Evolutionary conservation across 2,329 filamentous ascomycete genomes (phyloP).

Genomic region (Fusarium tupiense): DNA sequence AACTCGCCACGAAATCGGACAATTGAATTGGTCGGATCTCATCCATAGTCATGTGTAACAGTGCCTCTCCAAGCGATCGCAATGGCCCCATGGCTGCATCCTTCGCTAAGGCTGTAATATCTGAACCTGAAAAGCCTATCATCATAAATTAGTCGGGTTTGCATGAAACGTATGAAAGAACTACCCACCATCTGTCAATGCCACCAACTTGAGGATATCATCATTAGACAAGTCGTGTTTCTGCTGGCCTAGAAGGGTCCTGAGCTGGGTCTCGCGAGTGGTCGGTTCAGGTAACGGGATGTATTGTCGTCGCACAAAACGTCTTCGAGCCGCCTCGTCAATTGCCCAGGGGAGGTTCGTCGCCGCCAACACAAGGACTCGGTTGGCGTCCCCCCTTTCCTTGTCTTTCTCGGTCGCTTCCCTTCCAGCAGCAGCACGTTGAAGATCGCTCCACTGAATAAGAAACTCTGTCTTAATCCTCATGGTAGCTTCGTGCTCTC

Average conservation of each 20-base stretch:
- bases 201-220: conserved; percentile 80
- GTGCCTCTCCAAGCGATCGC: conserved; percentile 85
- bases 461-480: conserved; percentile 98
- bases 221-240: conserved; percentile 79
- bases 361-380: conserved; percentile 92
- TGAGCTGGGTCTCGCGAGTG: conserved; percentile 82
- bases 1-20: conserved; percentile 83
- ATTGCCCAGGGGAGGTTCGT: conserved; percentile 98
- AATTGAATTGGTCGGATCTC: conserved; percentile 89
- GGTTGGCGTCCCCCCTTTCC: conserved; percentile 80
- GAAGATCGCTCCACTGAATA: conserved; percentile 96
- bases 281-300: conserved; percentile 90
- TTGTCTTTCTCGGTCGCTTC: conserved; percentile 74
- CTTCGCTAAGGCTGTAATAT: conserved; percentile 96
- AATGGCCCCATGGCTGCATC: conserved; percentile 98
- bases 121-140: conserved; percentile 95
- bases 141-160: conserved; percentile 2
- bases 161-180: background rate
- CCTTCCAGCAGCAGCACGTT: conserved; percentile 88
- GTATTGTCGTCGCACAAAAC: conserved; percentile 94
- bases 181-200: conserved; percentile 80
- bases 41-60: conserved; percentile 92
- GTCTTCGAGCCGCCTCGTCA: conserved; percentile 88
- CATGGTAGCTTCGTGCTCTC: conserved; percentile 91
- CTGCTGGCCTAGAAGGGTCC: conserved; percentile 84